Evolutionary conservation across 495 filamentous ascomycete genomes (phyloP).

Genomic region (Lophium mytilinum): DNA sequence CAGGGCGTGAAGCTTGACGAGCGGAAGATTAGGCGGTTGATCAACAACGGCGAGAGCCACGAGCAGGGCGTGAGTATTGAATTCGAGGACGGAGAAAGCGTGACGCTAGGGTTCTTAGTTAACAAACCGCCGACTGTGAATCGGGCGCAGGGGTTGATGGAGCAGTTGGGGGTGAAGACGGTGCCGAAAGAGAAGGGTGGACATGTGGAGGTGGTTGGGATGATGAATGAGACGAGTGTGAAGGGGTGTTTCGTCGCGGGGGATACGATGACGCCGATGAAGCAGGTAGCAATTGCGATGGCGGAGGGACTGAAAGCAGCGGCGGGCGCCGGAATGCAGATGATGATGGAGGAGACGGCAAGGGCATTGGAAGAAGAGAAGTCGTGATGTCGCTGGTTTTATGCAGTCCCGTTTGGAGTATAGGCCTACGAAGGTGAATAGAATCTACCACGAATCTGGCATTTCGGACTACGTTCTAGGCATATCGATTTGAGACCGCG

Average conservation of each 20-base stretch:
- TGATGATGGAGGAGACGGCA: constrained; percentile 60
- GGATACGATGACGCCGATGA: constrained; percentile 17
- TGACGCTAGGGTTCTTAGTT: constrained; percentile 17
- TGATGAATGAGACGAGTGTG: constrained; percentile 21
- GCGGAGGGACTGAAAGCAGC: constrained; percentile 14
- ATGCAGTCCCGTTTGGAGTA: too few relatives aligned
- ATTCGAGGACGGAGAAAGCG: constrained; percentile 10
- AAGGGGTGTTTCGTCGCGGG: constrained; percentile 19
- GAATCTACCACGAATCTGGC: too few relatives aligned
- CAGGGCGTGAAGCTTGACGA: constrained; percentile 13
- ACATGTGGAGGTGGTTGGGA: constrained; percentile 8
- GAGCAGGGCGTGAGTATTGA: constrained; percentile 11
- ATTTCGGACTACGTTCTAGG: too few relatives aligned
- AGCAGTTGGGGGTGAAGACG: constrained; percentile 15
- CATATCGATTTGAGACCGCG: too few relatives aligned
- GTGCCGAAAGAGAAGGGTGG: constrained; percentile 9
- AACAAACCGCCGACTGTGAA: constrained; percentile 10
- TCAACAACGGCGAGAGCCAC: constrained; percentile 13
- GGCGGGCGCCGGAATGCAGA: constrained; percentile 63
- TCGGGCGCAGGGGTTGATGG: constrained; percentile 14
- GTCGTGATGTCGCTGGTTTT: too few relatives aligned
- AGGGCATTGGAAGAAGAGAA: constrained; percentile 45
- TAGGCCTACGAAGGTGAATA: too few relatives aligned
- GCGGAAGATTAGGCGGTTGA: constrained; percentile 9
- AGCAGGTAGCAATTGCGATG: constrained; percentile 18